Evolutionary conservation across 2,329 filamentous ascomycete genomes (phyloP).

Genomic region (Botrytis medusae): DNA sequence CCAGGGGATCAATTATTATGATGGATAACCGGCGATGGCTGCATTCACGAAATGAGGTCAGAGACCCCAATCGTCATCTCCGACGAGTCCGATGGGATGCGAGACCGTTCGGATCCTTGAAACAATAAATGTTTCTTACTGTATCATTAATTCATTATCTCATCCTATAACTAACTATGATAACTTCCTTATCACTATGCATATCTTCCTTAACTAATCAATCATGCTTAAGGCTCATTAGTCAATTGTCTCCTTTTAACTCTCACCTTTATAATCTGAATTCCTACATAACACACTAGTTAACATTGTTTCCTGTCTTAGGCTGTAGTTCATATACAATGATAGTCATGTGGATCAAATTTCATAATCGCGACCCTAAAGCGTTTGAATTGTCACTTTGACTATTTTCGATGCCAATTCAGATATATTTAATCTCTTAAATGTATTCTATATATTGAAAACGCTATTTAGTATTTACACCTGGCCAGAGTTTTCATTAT

Average conservation of each 20-base stretch:
- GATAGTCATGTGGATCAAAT: not conserved
- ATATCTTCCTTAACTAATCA: not conserved
- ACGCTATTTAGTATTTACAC: too few species aligned
- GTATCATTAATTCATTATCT: not conserved
- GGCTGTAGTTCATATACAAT: too few species aligned
- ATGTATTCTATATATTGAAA: too few species aligned
- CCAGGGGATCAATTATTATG: slow-evolving; percentile 39
- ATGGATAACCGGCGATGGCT: slow-evolving; percentile 43
- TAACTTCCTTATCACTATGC: not conserved
- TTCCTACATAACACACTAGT: too few species aligned
- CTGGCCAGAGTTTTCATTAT: too few species aligned
- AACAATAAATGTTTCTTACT: not conserved
- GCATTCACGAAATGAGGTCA: slow-evolving; percentile 41
- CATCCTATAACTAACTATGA: not conserved
- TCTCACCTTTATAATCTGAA: not conserved
- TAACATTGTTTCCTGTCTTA: too few species aligned
- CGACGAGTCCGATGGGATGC: slow-evolving; percentile 41
- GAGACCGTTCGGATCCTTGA: not conserved
- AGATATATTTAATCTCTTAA: too few species aligned
- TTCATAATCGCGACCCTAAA: not conserved
- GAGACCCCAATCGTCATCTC: slow-evolving; percentile 41
- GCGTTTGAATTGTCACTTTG: too few species aligned
- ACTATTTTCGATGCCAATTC: too few species aligned
- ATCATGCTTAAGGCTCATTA: not conserved
- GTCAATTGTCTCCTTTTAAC: not conserved